These are phyloP conservation scores for Pichia sp. DNA, from an alignment of 1,139 yeast species.

Conservation along the genomic window DNA sequence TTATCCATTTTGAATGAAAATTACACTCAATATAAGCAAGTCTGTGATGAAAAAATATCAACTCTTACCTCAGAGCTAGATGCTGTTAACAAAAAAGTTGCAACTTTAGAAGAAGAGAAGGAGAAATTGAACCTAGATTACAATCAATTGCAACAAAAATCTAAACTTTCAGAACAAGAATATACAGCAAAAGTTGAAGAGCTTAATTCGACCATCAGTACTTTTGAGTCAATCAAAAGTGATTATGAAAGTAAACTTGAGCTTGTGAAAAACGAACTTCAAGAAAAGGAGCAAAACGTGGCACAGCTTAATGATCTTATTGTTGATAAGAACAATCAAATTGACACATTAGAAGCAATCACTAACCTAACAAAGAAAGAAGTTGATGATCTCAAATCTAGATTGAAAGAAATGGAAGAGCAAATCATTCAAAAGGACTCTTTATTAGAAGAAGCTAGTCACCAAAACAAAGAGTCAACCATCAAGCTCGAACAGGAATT, in stretches of 20 bases:
- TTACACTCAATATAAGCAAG: constrained; percentile 35
- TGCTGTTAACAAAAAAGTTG: constrained; percentile 20
- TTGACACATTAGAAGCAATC: constrained; percentile 45
- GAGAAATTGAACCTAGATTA: constrained; percentile 23
- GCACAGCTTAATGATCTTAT: constrained; percentile 36
- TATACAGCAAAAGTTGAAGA: constrained; percentile 33
- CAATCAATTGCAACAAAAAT: constrained; percentile 19
- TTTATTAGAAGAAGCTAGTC: constrained; percentile 31
- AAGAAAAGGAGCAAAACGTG: constrained; percentile 12
- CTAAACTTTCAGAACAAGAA: constrained; percentile 31
- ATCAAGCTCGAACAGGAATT: constrained; percentile 47
- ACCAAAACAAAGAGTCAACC: constrained; percentile 39
- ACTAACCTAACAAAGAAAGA: constrained; percentile 40
- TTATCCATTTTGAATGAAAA: constrained; percentile 35
- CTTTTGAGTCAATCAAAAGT: constrained; percentile 21
- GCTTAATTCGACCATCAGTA: constrained; percentile 20
- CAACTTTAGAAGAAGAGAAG: constrained; percentile 29
- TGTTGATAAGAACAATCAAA: constrained; percentile 43
- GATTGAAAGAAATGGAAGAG: constrained; percentile 32
- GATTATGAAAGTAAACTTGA: constrained; percentile 22
- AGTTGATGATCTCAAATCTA: constrained; percentile 32
- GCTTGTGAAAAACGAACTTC: constrained; percentile 16
- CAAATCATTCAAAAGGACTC: constrained; percentile 25
- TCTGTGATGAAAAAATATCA: constrained; percentile 18
- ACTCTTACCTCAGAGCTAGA: constrained; percentile 12